phyloP scores from a whole-genome alignment of 2,329 filamentous ascomycete species.

The Cryphonectria radicalis region DNA sequence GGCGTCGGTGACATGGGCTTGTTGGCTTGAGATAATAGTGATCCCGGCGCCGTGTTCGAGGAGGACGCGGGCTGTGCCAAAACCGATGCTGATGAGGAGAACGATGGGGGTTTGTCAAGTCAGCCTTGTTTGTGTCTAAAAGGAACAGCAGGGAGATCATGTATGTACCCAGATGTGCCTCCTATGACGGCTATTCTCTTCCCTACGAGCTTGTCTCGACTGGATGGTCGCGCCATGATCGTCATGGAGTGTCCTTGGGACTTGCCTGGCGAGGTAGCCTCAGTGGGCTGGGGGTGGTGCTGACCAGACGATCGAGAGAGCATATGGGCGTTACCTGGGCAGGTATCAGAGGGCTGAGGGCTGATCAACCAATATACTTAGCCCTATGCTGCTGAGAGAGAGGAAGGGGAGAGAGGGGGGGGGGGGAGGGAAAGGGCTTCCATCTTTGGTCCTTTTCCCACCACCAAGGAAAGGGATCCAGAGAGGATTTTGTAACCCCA shows the following conservation, averaged over 20 bases:
- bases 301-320: neutral
- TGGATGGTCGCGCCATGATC: conserved; percentile 15
- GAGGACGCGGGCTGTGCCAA: conserved; percentile 42
- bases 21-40: conserved; percentile 42
- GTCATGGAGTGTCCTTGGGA: neutral
- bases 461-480: neutral
- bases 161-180: conserved; percentile 41
- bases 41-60: conserved; percentile 42
- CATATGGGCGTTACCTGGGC: neutral
- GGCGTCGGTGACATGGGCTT: conserved; percentile 38
- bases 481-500: neutral
- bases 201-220: conserved; percentile 39
- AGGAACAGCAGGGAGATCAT: neutral
- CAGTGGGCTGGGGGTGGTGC: too few species aligned
- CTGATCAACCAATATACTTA: neutral
- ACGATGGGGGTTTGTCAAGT: neutral
- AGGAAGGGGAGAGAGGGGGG: too few species aligned
- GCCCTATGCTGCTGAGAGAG: neutral
- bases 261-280: too few species aligned
- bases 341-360: neutral
- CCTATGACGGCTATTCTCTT: conserved; percentile 43
- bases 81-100: conserved; percentile 41
- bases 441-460: neutral
- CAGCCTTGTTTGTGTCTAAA: neutral
- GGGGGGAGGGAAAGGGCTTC: neutral